Percentiles rank a stretch among this genome's conserved stretches.
Evolutionary conservation across 192 early-diverging fungal genomes (phyloP).

Genomic region (Lobosporangium transversale): DNA sequence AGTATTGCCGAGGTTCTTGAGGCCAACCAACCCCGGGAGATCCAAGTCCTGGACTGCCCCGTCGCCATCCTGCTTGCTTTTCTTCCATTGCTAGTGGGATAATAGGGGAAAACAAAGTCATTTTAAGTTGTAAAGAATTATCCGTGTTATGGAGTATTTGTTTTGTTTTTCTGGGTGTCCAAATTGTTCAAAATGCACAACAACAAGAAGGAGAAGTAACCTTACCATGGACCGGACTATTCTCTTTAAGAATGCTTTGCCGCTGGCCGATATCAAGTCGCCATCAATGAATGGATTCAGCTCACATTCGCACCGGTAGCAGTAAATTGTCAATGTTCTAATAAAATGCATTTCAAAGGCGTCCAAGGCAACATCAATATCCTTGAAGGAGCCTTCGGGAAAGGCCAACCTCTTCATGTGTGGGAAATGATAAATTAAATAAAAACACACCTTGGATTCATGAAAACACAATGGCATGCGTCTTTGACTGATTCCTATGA

Average conservation of each 20-base stretch:
- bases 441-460: constrained; percentile 45
- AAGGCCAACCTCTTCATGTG: too few species aligned
- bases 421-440: too few species aligned
- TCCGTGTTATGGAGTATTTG: too few species aligned
- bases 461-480: constrained; percentile 51
- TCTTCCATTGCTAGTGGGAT: constrained; percentile 31
- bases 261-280: constrained; percentile 19
- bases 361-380: not conserved
- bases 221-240: constrained; percentile 53
- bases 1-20: constrained; percentile 57
- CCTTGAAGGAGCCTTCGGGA: too few species aligned
- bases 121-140: too few species aligned
- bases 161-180: too few species aligned
- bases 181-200: too few species aligned
- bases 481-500: constrained; percentile 51
- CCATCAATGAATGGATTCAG: constrained; percentile 47
- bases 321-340: constrained; percentile 50
- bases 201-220: too few species aligned
- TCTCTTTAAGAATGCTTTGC: constrained; percentile 45
- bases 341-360: not conserved
- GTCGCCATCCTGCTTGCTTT: constrained; percentile 41
- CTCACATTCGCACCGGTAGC: constrained; percentile 48
- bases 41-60: constrained; percentile 40
- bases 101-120: not conserved
- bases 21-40: constrained; percentile 51